Percentiles rank a stretch among this genome's conserved stretches.
These are phyloP conservation scores for Nothophoma quercina DNA, from an alignment of 2,329 filamentous ascomycete species.

Conservation along the genomic window DNA sequence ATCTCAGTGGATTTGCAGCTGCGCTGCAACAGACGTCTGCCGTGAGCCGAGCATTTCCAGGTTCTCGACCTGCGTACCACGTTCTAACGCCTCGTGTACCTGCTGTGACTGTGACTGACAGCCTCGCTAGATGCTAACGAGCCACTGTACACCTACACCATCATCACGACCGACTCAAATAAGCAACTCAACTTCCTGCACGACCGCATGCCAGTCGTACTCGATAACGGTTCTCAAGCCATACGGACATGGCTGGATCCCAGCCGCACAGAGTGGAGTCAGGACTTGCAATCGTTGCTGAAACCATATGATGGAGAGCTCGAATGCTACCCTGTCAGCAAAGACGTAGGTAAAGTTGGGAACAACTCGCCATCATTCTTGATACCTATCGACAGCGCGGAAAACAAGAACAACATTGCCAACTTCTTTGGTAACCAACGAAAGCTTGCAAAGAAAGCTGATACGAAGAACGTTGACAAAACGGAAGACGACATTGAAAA, in stretches of 20 bases:
- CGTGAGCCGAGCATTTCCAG: slow-evolving; percentile 24
- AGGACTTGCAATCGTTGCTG: slow-evolving; percentile 79
- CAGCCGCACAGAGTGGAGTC: slow-evolving; percentile 72
- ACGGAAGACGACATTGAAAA: slow-evolving; percentile 34
- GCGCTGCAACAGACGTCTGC: slow-evolving; percentile 8
- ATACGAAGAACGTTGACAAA: slow-evolving; percentile 23
- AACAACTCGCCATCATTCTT: slow-evolving; percentile 88
- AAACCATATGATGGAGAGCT: slow-evolving; percentile 80
- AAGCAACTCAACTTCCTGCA: slow-evolving; percentile 85
- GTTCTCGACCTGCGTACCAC: slow-evolving; percentile 26
- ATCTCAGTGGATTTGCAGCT: slow-evolving; percentile 2
- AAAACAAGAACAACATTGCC: slow-evolving; percentile 92
- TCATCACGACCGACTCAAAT: slow-evolving; percentile 91
- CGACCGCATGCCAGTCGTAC: slow-evolving; percentile 92
- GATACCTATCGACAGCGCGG: slow-evolving; percentile 80
- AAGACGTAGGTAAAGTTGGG: slow-evolving; percentile 92
- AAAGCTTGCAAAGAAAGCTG: slow-evolving; percentile 41
- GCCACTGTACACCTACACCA: slow-evolving; percentile 85
- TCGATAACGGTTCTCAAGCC: slow-evolving; percentile 76
- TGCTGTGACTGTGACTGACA: slow-evolving; percentile 31
- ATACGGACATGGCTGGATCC: slow-evolving; percentile 84
- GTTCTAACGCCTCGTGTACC: slow-evolving; percentile 27
- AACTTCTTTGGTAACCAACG: slow-evolving; percentile 82
- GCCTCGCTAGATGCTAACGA: slow-evolving; percentile 63
- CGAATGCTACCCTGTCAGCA: slow-evolving; percentile 84